phyloP scores from a whole-genome alignment of 1,284 basidiomycete genomes.

The Irpex rosettiformis region DNA sequence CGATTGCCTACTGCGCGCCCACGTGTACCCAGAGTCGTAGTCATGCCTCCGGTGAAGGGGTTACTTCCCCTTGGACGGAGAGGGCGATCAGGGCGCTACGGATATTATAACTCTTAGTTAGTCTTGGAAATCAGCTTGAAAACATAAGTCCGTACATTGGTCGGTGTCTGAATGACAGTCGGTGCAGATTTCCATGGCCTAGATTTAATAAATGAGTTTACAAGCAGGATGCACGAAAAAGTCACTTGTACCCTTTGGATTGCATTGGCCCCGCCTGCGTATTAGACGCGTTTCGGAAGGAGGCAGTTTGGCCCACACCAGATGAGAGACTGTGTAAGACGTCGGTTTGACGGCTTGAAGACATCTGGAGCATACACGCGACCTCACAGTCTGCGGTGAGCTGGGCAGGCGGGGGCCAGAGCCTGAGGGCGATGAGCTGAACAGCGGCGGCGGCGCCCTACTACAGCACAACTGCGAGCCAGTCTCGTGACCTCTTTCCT shows the following conservation, averaged over 20 bases:
- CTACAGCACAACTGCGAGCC: background rate
- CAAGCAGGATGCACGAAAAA: background rate
- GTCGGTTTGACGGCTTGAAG: background rate
- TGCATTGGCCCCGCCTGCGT: background rate
- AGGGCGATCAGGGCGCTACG: background rate
- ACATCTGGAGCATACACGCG: background rate
- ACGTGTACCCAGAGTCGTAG: too few species aligned
- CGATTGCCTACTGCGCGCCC: background rate
- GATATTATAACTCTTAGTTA: background rate
- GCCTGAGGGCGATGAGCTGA: background rate
- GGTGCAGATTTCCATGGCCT: background rate
- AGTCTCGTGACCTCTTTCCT: constrained; percentile 2
- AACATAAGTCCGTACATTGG: background rate
- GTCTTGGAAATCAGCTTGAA: background rate
- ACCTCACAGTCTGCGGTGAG: background rate
- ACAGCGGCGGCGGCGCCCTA: background rate
- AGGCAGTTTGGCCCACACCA: background rate
- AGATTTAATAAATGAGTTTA: background rate
- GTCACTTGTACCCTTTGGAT: background rate
- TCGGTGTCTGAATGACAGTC: background rate
- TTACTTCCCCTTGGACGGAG: background rate
- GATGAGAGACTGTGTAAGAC: background rate
- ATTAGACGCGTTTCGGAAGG: background rate
- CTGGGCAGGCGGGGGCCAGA: background rate
- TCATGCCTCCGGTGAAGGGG: background rate